phyloP scores from a whole-genome alignment of 495 filamentous ascomycete genomes.

The Aspergillus ostianus region DNA sequence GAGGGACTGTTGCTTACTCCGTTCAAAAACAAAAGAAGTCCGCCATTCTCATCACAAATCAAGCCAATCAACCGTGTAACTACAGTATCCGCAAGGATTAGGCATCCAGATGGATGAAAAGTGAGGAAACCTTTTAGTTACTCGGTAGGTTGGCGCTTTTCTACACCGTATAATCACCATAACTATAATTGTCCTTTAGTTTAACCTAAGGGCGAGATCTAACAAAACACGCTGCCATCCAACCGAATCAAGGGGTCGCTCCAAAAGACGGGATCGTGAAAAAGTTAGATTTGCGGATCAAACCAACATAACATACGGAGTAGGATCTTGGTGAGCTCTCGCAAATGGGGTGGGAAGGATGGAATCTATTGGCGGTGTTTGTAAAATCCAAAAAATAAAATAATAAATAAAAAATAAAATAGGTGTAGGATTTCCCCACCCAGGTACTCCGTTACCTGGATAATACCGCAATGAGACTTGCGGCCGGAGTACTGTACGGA shows the following conservation, averaged over 20 bases:
- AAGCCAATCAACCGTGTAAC: background rate
- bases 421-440: background rate
- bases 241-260: constrained; percentile 8
- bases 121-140: background rate
- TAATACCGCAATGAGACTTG: background rate
- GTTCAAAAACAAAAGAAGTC: background rate
- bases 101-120: background rate
- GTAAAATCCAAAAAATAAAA: constrained; percentile 1
- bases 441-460: background rate
- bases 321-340: constrained; percentile 3
- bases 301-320: background rate
- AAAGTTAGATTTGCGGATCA: constrained; percentile 21
- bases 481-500: background rate
- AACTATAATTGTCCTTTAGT: background rate
- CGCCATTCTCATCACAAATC: background rate
- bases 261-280: constrained; percentile 23
- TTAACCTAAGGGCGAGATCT: constrained; percentile 2
- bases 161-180: background rate
- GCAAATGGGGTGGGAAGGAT: background rate
- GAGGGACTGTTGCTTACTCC: background rate
- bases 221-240: constrained; percentile 14
- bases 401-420: background rate
- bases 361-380: constrained; percentile 5
- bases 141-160: background rate
- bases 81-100: background rate